Percentiles rank a stretch among this genome's conserved stretches.
phyloP scores from a whole-genome alignment of 176 grass and related monocot species.

The Eragrostis nindensis region DNA sequence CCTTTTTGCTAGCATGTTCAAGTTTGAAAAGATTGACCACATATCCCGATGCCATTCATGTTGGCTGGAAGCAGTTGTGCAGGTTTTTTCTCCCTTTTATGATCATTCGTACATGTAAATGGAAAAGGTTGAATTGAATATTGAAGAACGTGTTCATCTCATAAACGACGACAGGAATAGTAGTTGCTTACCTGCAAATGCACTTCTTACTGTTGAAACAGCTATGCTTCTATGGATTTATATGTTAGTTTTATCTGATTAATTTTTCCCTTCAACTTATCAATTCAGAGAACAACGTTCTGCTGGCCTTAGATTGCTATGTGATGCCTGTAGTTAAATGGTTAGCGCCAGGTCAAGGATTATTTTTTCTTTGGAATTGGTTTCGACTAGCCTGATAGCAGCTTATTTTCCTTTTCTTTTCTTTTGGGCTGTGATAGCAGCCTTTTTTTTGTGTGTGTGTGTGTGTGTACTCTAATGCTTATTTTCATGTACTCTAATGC shows the following conservation, averaged over 20 bases:
- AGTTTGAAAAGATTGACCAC: neutral
- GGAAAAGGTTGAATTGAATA: neutral
- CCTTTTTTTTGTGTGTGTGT: neutral
- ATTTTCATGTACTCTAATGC: neutral
- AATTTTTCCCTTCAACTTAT: neutral
- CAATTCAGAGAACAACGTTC: neutral
- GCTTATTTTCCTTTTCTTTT: neutral
- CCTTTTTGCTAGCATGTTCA: neutral
- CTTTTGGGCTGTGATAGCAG: neutral
- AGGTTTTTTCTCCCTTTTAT: neutral
- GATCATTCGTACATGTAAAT: neutral
- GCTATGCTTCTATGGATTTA: neutral
- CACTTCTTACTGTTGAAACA: neutral
- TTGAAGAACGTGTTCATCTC: neutral
- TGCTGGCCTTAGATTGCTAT: neutral
- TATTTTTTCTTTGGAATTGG: neutral
- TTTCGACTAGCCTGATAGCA: neutral
- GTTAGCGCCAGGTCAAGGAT: neutral
- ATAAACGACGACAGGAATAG: neutral
- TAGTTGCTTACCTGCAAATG: neutral
- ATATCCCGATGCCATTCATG: neutral
- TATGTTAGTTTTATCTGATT: constrained; percentile 10
- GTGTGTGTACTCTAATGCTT: neutral
- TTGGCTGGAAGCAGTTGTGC: neutral
- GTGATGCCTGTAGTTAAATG: constrained; percentile 3